These are phyloP conservation scores for Orbilia oligospora DNA, from an alignment of 2,329 filamentous ascomycete species.

Conservation along the genomic window DNA sequence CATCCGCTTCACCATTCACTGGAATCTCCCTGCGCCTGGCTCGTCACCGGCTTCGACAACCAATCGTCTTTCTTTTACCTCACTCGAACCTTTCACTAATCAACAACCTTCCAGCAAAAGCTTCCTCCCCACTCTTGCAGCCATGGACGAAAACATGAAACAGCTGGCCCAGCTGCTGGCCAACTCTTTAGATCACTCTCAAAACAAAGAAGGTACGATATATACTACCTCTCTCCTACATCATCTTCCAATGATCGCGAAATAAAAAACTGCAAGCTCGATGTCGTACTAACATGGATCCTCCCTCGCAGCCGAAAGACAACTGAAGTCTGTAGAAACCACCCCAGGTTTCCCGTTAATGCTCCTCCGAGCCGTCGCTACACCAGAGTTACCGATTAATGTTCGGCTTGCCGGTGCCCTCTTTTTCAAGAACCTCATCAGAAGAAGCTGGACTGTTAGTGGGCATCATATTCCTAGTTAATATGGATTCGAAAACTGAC, in stretches of 20 bases:
- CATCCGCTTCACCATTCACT: constrained; percentile 23
- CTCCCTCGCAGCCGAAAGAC: constrained; percentile 64
- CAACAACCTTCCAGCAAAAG: constrained; percentile 10
- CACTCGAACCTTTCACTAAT: neutral
- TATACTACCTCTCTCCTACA: constrained; percentile 37
- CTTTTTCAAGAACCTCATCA: constrained; percentile 99
- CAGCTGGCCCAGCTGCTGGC: constrained; percentile 85
- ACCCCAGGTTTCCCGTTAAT: constrained; percentile 89
- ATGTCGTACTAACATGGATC: constrained; percentile 24
- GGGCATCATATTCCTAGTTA: constrained; percentile 60
- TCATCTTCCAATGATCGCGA: constrained; percentile 28
- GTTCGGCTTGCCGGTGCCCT: constrained; percentile 89
- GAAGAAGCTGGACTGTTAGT: constrained; percentile 86
- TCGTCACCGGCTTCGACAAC: neutral
- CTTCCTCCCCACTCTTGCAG: constrained; percentile 56
- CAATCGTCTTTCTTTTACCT: constrained; percentile 14
- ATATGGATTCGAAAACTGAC: neutral
- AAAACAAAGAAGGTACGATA: constrained; percentile 86
- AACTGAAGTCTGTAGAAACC: constrained; percentile 85
- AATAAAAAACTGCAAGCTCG: constrained; percentile 9
- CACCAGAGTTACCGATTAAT: constrained; percentile 78
- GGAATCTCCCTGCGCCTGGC: constrained; percentile 5
- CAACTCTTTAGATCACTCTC: constrained; percentile 87
- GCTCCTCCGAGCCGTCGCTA: constrained; percentile 90
- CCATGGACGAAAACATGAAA: constrained; percentile 75